A percentile compares a stretch with the other conserved stretches of the same genome.
Evolutionary conservation across 2,329 filamentous ascomycete genomes (phyloP).

Genomic region (Fusarium brachygibbosum): DNA sequence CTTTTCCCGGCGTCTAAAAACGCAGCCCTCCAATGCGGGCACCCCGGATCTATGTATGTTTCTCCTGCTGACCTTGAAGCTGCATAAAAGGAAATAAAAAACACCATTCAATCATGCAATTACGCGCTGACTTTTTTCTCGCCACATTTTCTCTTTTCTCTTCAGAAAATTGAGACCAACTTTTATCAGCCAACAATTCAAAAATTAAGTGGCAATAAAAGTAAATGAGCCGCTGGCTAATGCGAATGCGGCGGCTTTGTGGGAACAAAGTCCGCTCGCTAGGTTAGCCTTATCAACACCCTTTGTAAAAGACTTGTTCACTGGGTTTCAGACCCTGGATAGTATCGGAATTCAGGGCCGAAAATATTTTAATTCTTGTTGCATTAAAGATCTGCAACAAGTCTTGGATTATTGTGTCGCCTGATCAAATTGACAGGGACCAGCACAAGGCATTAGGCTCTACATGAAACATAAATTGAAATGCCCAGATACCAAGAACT

Average conservation of each 20-base stretch:
- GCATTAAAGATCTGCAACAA: slow-evolving; percentile 5
- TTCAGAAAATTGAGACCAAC: not conserved
- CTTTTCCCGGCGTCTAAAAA: slow-evolving; percentile 30
- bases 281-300: slow-evolving; percentile 4
- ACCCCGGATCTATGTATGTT: slow-evolving; percentile 25
- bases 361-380: not conserved
- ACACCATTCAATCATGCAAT: slow-evolving; percentile 10
- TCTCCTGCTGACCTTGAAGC: slow-evolving; percentile 26
- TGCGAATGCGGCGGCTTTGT: not conserved
- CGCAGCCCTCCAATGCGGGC: slow-evolving; percentile 10
- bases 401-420: slow-evolving; percentile 3
- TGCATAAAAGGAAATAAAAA: slow-evolving; percentile 12
- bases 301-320: not conserved
- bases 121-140: slow-evolving; percentile 7
- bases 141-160: slow-evolving; percentile 5
- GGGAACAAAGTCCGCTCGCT: not conserved
- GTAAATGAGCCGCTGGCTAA: slow-evolving; percentile 7
- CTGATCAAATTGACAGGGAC: slow-evolving; percentile 29
- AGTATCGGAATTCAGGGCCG: slow-evolving; percentile 7
- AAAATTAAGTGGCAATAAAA: slow-evolving; percentile 16
- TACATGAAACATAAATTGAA: not conserved
- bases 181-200: not conserved
- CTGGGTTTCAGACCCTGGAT: slow-evolving; percentile 14
- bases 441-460: not conserved
- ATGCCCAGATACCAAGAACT: not conserved